Conservation (phyloP, 768 basidiomycete species). For the Russula virescens region DNA sequence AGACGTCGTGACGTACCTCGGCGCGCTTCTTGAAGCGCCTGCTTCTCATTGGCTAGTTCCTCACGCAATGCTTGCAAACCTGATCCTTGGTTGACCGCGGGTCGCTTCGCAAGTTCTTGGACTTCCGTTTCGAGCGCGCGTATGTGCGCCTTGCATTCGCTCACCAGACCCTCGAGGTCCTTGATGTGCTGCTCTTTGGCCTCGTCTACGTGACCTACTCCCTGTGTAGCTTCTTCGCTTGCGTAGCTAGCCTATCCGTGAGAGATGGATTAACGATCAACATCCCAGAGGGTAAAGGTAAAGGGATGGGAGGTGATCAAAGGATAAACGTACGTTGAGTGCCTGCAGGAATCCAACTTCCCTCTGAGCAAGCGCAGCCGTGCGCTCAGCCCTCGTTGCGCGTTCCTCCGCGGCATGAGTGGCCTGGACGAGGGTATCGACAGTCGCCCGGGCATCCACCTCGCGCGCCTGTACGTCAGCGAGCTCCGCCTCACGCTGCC, state of each 20-base stretch:
- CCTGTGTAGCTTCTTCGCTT: slow-evolving; percentile 45
- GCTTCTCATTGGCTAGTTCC: slow-evolving; percentile 36
- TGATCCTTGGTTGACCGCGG: slow-evolving; percentile 22
- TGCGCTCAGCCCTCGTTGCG: slow-evolving; percentile 35
- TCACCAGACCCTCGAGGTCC: slow-evolving; percentile 49
- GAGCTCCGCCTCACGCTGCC: slow-evolving; percentile 38
- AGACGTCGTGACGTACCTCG: slow-evolving; percentile 33
- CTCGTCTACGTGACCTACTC: slow-evolving; percentile 31
- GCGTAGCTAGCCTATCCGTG: slow-evolving; percentile 52
- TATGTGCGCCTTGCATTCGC: slow-evolving; percentile 50
- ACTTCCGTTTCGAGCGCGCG: slow-evolving; percentile 43
- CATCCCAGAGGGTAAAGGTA: neutral
- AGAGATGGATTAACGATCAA: too few relatives aligned
- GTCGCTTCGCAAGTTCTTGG: slow-evolving; percentile 39
- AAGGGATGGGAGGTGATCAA: neutral
- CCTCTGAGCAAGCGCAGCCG: slow-evolving; percentile 43
- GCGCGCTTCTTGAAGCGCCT: slow-evolving; percentile 32
- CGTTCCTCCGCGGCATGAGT: slow-evolving; percentile 38
- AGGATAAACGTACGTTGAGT: slow-evolving; percentile 53
- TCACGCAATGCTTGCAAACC: slow-evolving; percentile 37
- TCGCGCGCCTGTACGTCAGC: slow-evolving; percentile 18
- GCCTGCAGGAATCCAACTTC: slow-evolving; percentile 63
- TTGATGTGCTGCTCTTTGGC: slow-evolving; percentile 33
- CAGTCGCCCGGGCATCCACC: slow-evolving; percentile 33
- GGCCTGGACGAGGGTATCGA: slow-evolving; percentile 31